Evolutionary conservation across 108 stramenopile species (phyloP), one percentile per base, ranked within the genome.

Genomic region (Chaetoceros muelleri): DNA sequence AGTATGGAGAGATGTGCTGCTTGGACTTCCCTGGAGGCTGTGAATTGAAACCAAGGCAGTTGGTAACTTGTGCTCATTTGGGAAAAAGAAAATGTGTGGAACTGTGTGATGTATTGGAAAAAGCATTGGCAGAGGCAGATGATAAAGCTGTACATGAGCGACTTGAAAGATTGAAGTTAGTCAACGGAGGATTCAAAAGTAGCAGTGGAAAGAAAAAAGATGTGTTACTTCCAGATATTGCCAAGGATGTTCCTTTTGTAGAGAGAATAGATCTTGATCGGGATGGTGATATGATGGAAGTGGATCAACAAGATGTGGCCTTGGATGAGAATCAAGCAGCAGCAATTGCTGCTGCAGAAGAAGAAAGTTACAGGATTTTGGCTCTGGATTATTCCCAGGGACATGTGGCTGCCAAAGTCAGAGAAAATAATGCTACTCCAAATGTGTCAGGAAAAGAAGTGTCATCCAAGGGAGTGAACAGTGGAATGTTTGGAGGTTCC

Each of bases 1-100:
- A 72, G 16, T 90, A 96, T 59, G 75, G 80, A 10, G 95, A 96
- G 69, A 72, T 96, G 61, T 94, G 85, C 62, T 68, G 80, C 31
- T 57, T 91, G 0, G 90, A 87, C 57, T 91, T 69, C 60, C 76
- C 76, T 1, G 89, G 89, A 19, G 90, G 90, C 20, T 80, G 80
- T 61, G 90, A 85, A 58, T 29, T 91, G 13, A 40, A 62, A 51
- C 75, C 77, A 0, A 30, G 50, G 19, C 65, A 82, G 46, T 61
- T 91, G 24, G 70, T 70, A 51, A 46, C 62, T 46, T 78, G 76
- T 30, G 73, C 78, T 51, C 60, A 65, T 30, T 48, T 76, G 17
- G 84, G 79, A 3, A 59, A 74, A 28, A 40, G 29, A 19, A 46
- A 74, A 34, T 62, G 62, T 23, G 48, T 81, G 20, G 66, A 81